A percentile compares a stretch with the other conserved stretches of the same genome.
Evolutionary conservation across 495 filamentous ascomycete species (phyloP).

Genomic region (Neurospora sp.): DNA sequence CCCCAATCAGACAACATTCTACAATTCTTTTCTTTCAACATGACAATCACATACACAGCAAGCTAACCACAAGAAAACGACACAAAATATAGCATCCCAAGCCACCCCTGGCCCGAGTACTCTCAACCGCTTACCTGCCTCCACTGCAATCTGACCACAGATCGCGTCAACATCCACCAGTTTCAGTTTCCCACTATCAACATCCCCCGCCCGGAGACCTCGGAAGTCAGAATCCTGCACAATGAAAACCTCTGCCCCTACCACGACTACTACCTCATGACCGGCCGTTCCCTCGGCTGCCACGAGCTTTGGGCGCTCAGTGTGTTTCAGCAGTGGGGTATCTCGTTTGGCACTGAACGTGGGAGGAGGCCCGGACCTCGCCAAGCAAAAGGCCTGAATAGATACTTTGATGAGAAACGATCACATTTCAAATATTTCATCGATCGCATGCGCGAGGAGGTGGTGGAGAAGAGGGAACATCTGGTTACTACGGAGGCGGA

Average conservation of each 20-base stretch:
- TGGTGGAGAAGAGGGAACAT: constrained; percentile 2
- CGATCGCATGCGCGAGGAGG: background rate
- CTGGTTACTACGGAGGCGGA: background rate
- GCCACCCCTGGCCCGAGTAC: background rate
- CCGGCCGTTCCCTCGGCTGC: background rate
- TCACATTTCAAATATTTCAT: background rate
- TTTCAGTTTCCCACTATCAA: background rate
- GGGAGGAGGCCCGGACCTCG: background rate
- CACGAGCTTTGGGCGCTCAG: background rate
- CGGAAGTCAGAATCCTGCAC: background rate
- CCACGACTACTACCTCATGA: background rate
- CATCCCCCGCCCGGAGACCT: background rate
- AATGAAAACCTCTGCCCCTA: background rate
- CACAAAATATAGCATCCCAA: background rate
- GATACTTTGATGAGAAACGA: background rate
- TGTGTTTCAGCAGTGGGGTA: background rate
- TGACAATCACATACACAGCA: background rate
- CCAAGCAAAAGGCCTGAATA: background rate
- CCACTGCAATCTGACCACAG: background rate
- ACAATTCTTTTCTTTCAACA: background rate
- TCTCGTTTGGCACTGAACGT: background rate
- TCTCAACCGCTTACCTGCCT: background rate
- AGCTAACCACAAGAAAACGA: background rate
- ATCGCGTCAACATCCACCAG: background rate
- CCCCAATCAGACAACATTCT: background rate